Conservation (phyloP, 768 basidiomycete species). For the Chalciporus pseudorubinellus region DNA sequence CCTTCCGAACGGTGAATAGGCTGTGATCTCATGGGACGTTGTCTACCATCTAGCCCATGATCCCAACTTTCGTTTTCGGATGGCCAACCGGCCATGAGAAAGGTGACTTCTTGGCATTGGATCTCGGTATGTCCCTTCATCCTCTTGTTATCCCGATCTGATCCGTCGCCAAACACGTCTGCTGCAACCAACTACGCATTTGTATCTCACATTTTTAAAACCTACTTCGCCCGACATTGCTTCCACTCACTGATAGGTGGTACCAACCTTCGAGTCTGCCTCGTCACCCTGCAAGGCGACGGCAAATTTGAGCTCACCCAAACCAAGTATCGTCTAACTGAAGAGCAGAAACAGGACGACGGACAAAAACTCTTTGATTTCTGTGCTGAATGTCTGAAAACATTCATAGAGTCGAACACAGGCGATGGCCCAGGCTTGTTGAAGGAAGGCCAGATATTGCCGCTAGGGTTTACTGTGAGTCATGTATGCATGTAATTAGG, state of each 20-base stretch:
- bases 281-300: slow-evolving; percentile 85
- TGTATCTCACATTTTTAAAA: too few species aligned
- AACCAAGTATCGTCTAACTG: slow-evolving; percentile 93
- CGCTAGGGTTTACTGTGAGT: slow-evolving; percentile 91
- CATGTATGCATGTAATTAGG: neutral
- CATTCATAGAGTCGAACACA: slow-evolving; percentile 78
- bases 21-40: slow-evolving; percentile 8
- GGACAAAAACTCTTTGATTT: slow-evolving; percentile 96
- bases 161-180: neutral
- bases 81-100: slow-evolving; percentile 90
- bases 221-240: too few species aligned
- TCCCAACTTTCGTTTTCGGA: slow-evolving; percentile 94
- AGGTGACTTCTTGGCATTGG: slow-evolving; percentile 88
- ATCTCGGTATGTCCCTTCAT: slow-evolving; percentile 60
- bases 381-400: slow-evolving; percentile 90
- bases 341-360: slow-evolving; percentile 98
- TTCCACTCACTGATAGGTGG: slow-evolving; percentile 53
- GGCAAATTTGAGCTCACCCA: slow-evolving; percentile 99
- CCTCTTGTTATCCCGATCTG: neutral
- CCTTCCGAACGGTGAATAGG: neutral
- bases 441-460: slow-evolving; percentile 56
- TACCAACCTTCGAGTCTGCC: slow-evolving; percentile 97
- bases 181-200: too few species aligned
- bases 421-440: slow-evolving; percentile 47
- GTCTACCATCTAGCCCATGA: slow-evolving; percentile 68